Conservation (phyloP, 1,284 basidiomycete species). For the Fomitopsis schrenkii region DNA sequence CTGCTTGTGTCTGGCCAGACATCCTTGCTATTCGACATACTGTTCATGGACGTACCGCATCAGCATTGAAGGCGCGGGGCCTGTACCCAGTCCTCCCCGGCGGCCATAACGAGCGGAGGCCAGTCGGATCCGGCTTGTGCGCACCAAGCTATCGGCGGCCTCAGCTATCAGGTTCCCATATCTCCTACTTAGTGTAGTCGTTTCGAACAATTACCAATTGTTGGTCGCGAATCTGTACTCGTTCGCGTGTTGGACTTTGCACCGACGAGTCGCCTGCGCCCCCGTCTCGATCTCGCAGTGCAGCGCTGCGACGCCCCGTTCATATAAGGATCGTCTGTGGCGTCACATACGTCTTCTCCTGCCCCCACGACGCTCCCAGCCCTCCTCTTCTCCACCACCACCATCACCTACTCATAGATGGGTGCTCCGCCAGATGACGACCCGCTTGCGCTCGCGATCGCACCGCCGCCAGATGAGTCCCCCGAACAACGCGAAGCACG, state of each 20-base stretch:
- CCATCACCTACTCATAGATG: slow-evolving; percentile 14
- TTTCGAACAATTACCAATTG: neutral
- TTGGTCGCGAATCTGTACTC: neutral
- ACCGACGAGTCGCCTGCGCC: neutral
- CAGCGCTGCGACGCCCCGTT: neutral
- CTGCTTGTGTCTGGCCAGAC: too few species aligned
- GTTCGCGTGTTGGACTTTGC: neutral
- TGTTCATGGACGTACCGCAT: too few species aligned
- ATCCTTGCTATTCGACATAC: too few species aligned
- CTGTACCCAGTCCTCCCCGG: too few species aligned
- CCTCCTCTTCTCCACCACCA: neutral
- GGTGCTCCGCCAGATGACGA: slow-evolving; percentile 36
- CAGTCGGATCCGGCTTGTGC: too few species aligned
- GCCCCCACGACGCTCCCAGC: neutral
- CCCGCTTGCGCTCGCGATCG: slow-evolving; percentile 45
- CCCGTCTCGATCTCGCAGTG: neutral
- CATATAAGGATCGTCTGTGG: neutral
- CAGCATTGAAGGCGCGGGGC: too few species aligned
- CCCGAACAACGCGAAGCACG: slow-evolving; percentile 35
- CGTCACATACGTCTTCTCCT: neutral
- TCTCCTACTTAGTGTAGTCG: too few species aligned
- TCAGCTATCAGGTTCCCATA: too few species aligned
- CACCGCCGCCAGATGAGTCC: slow-evolving; percentile 49
- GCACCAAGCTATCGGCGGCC: too few species aligned
- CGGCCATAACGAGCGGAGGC: too few species aligned